These are phyloP conservation scores for Paramyrothecium roridum DNA, from an alignment of 2,329 filamentous ascomycete species.

Conservation along the genomic window DNA sequence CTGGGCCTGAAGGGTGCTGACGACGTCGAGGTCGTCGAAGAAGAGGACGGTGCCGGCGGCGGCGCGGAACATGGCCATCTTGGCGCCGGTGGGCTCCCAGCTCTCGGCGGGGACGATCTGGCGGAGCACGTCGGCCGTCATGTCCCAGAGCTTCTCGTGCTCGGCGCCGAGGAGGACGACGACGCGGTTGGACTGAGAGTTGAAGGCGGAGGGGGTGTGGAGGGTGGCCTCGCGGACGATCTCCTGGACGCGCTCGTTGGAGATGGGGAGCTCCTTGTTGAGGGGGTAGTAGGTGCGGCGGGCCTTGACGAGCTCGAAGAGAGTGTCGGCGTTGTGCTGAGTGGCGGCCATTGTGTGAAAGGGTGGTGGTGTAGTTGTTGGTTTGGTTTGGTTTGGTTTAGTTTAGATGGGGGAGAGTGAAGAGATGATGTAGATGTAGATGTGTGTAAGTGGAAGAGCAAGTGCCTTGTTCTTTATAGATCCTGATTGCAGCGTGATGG, in stretches of 20 bases:
- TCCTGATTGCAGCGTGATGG: too few relatives aligned
- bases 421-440: too few relatives aligned
- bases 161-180: conserved; percentile 77
- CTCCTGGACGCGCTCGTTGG: conserved; percentile 56
- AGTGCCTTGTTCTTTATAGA: too few relatives aligned
- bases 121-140: conserved; percentile 49
- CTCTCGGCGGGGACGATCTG: conserved; percentile 61
- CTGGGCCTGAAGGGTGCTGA: conserved; percentile 64
- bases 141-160: conserved; percentile 86
- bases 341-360: conserved; percentile 36
- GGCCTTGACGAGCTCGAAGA: conserved; percentile 63
- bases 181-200: conserved; percentile 78
- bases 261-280: conserved; percentile 55
- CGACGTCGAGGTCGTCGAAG: conserved; percentile 72
- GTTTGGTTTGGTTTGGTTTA: too few relatives aligned
- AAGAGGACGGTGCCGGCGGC: conserved; percentile 83
- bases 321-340: conserved; percentile 39
- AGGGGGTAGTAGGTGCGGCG: conserved; percentile 70
- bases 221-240: conserved; percentile 63
- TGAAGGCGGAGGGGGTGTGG: conserved; percentile 79
- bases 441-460: too few relatives aligned
- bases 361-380: not conserved
- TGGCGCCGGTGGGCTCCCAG: conserved; percentile 50
- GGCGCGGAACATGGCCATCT: conserved; percentile 57
- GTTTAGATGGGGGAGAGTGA: not conserved